phyloP scores from a whole-genome alignment of 2,329 filamentous ascomycete species.

The Blastomyces gilchristii region DNA sequence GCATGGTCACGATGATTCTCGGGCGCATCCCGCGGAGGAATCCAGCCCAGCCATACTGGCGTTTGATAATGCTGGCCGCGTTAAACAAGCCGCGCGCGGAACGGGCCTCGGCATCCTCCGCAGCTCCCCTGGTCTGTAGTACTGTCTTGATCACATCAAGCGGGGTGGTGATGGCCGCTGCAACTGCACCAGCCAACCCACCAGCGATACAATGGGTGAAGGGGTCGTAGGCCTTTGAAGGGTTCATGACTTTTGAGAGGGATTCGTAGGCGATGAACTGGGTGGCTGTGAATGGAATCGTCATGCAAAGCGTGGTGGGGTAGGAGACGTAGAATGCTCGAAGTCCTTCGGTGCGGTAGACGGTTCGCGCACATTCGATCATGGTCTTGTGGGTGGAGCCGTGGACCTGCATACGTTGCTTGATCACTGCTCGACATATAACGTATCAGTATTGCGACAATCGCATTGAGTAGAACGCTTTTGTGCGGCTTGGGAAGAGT shows the following conservation, averaged over 20 bases:
- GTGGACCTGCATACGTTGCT: constrained; percentile 98
- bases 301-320: constrained; percentile 96
- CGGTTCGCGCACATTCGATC: constrained; percentile 72
- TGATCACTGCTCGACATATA: constrained; percentile 60
- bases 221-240: constrained; percentile 68
- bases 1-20: constrained; percentile 90
- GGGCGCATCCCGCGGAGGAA: constrained; percentile 92
- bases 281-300: constrained; percentile 90
- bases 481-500: neutral
- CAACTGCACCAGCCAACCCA: constrained; percentile 83
- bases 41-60: constrained; percentile 70
- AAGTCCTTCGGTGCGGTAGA: constrained; percentile 80
- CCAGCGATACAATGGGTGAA: constrained; percentile 88
- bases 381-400: constrained; percentile 87
- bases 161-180: constrained; percentile 86
- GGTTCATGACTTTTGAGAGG: constrained; percentile 87
- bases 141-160: constrained; percentile 98
- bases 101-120: constrained; percentile 67
- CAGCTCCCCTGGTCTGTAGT: constrained; percentile 81
- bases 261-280: constrained; percentile 98
- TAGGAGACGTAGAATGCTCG: constrained; percentile 97
- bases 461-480: neutral
- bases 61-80: constrained; percentile 70
- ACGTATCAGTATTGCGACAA: constrained; percentile 9
- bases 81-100: constrained; percentile 73